phyloP scores from a whole-genome alignment of 2,329 filamentous ascomycete species.

The Botryotinia narcissicola region DNA sequence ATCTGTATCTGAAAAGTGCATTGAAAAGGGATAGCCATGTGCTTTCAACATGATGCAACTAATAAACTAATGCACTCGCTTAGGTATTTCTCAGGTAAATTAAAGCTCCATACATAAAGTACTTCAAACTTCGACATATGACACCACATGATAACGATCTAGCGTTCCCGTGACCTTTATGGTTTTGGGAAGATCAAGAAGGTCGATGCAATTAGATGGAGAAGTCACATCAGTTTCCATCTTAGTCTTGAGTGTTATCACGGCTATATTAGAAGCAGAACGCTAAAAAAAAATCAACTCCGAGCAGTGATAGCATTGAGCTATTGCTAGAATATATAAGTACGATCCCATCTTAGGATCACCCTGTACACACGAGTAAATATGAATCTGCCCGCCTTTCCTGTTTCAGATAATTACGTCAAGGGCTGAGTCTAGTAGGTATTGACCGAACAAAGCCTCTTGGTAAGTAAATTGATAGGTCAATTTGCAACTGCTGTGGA shows the following conservation, averaged over 20 bases:
- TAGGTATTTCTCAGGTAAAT: too few relatives aligned
- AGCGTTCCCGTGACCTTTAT: neutral
- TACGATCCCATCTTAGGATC: neutral
- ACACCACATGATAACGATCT: neutral
- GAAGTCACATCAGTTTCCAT: neutral
- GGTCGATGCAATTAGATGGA: neutral
- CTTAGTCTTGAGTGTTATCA: neutral
- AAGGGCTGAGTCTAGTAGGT: neutral
- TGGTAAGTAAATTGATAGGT: neutral
- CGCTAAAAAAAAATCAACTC: neutral
- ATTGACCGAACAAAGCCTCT: neutral
- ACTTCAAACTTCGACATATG: neutral
- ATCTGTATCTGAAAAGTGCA: too few relatives aligned
- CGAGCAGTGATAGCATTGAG: neutral
- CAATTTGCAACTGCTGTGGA: neutral
- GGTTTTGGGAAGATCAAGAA: neutral
- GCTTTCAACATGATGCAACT: neutral
- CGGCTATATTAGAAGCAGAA: neutral
- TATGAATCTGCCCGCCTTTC: neutral
- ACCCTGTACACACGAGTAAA: neutral
- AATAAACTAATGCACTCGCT: neutral
- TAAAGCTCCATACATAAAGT: neutral
- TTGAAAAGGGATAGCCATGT: neutral
- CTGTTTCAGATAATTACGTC: neutral
- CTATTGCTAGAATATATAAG: neutral